These are phyloP conservation scores for Melocanna baccifera DNA, from an alignment of 176 grass and related monocot species.

Conservation along the genomic window DNA sequence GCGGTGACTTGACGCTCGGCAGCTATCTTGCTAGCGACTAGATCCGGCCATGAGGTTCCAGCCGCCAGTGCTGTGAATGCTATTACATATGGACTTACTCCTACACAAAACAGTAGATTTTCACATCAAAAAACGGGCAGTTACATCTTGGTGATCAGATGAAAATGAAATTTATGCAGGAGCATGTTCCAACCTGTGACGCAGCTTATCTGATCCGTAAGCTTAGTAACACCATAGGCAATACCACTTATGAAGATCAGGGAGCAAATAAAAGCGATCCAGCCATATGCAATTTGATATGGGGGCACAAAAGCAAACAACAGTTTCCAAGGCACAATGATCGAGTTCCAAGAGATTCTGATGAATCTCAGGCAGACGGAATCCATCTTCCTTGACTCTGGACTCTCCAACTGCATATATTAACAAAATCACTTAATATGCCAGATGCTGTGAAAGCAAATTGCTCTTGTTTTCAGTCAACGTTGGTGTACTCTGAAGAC, in stretches of 20 bases:
- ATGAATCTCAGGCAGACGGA: constrained; percentile 19
- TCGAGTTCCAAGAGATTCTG: constrained; percentile 52
- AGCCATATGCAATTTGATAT: constrained; percentile 68
- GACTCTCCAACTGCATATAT: constrained; percentile 50
- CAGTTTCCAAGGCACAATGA: constrained; percentile 64
- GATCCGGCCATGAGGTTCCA: constrained; percentile 93
- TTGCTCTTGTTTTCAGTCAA: not conserved
- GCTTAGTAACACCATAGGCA: constrained; percentile 80
- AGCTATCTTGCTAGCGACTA: constrained; percentile 96
- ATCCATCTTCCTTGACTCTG: constrained; percentile 49
- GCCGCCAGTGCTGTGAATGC: constrained; percentile 83
- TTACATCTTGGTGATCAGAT: constrained; percentile 1
- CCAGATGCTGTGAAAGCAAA: not conserved
- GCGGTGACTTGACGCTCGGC: constrained; percentile 91
- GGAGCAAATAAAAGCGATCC: constrained; percentile 74
- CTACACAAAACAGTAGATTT: constrained; percentile 38
- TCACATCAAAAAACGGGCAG: not conserved
- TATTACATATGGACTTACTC: constrained; percentile 87
- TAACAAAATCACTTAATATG: not conserved
- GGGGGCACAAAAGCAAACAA: constrained; percentile 79
- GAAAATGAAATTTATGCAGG: constrained; percentile 2
- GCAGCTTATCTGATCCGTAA: constrained; percentile 91
- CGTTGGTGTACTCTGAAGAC: not conserved
- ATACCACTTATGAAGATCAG: constrained; percentile 80
- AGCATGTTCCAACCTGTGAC: constrained; percentile 66